A percentile compares a stretch with the other conserved stretches of the same genome.
Evolutionary conservation across 768 basidiomycete genomes (phyloP).

Genomic region (Chalciporus chontae): DNA sequence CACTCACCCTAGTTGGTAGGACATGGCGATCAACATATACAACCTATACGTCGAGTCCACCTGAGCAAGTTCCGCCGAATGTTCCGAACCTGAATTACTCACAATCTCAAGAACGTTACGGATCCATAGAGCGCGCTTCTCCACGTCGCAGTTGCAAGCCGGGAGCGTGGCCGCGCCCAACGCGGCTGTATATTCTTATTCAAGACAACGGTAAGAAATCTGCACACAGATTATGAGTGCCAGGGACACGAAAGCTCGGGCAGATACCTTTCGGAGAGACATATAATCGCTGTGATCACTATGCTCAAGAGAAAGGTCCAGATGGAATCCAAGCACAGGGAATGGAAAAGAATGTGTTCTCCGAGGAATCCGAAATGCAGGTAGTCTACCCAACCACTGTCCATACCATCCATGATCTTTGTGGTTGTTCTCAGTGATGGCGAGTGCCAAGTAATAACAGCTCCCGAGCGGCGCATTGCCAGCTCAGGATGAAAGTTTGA

Average conservation of each 20-base stretch:
- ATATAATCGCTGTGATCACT: constrained; percentile 44
- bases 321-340: constrained; percentile 44
- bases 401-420: constrained; percentile 34
- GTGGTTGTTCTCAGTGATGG: neutral
- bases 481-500: too few species aligned
- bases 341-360: constrained; percentile 43
- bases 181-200: constrained; percentile 49
- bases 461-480: too few species aligned
- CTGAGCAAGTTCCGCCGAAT: neutral
- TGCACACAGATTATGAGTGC: constrained; percentile 21
- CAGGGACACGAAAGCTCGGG: neutral
- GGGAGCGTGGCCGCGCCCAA: constrained; percentile 35
- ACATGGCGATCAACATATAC: constrained; percentile 76
- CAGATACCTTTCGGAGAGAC: constrained; percentile 55
- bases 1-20: constrained; percentile 64
- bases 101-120: constrained; percentile 62
- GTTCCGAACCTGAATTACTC: constrained; percentile 19
- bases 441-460: neutral
- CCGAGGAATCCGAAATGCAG: constrained; percentile 41
- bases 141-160: constrained; percentile 49
- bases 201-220: constrained; percentile 47
- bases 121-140: constrained; percentile 51
- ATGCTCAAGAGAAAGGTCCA: constrained; percentile 46
- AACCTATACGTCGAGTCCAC: constrained; percentile 36
- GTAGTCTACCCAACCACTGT: constrained; percentile 39